Evolutionary conservation across 306 rosid species (phyloP).

Genomic region (Arachis hypogaea): DNA sequence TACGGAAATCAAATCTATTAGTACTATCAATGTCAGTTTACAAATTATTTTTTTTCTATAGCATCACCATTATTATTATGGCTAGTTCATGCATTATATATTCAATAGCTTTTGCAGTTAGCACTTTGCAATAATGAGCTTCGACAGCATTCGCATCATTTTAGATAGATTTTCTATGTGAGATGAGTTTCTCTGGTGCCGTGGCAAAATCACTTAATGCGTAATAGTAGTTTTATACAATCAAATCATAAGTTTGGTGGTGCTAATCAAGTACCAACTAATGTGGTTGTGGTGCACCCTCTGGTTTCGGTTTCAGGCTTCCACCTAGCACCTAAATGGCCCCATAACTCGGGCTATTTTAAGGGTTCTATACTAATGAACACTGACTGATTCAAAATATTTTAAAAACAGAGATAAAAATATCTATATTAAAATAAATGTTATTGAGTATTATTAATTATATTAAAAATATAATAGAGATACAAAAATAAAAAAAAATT

Average conservation of each 20-base stretch:
- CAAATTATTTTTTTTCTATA: not conserved
- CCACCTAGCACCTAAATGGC: not conserved
- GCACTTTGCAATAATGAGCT: slow-evolving; percentile 3
- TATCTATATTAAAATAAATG: too few relatives aligned
- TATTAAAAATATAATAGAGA: too few relatives aligned
- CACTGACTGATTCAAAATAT: too few relatives aligned
- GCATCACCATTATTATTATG: not conserved
- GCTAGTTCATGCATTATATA: not conserved
- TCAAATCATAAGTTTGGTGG: not conserved
- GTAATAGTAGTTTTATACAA: not conserved
- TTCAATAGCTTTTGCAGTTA: not conserved
- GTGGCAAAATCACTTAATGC: slow-evolving; percentile 6
- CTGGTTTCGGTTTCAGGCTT: not conserved
- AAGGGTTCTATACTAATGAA: not conserved
- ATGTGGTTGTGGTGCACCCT: not conserved
- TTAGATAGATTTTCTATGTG: slow-evolving; percentile 7
- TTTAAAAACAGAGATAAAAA: too few relatives aligned
- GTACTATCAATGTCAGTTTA: not conserved
- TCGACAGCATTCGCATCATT: not conserved
- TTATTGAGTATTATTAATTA: too few relatives aligned
- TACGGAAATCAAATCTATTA: not conserved
- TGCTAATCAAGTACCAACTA: slow-evolving; percentile 6
- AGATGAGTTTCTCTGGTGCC: not conserved
- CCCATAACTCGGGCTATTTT: not conserved
- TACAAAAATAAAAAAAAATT: too few relatives aligned